Evolutionary conservation across 495 filamentous ascomycete genomes (phyloP).

Genomic region (Xylaria grammica): DNA sequence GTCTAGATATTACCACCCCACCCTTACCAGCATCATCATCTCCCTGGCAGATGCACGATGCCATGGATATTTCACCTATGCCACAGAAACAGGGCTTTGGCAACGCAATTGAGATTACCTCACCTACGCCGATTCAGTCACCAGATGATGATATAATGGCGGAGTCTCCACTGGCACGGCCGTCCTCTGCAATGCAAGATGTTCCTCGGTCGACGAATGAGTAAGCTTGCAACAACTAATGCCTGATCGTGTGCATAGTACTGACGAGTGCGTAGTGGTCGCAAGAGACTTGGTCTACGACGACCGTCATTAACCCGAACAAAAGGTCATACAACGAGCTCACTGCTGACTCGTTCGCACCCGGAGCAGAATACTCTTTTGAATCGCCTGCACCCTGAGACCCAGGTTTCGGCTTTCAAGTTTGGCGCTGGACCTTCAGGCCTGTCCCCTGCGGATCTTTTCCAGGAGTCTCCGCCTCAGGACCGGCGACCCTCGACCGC

Average conservation of each 20-base stretch:
- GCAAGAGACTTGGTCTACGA: slow-evolving; percentile 62
- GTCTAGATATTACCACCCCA: slow-evolving; percentile 78
- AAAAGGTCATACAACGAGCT: slow-evolving; percentile 62
- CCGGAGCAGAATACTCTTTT: not conserved
- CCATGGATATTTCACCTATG: slow-evolving; percentile 93
- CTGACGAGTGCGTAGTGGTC: slow-evolving; percentile 45
- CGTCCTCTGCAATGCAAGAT: slow-evolving; percentile 55
- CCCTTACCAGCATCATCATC: slow-evolving; percentile 80
- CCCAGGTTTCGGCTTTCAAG: slow-evolving; percentile 72
- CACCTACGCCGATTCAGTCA: slow-evolving; percentile 65
- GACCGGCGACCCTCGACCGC: slow-evolving; percentile 64
- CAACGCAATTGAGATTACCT: slow-evolving; percentile 65
- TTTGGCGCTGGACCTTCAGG: slow-evolving; percentile 69
- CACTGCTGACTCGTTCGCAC: slow-evolving; percentile 39
- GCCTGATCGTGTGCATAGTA: not conserved
- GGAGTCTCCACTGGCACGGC: slow-evolving; percentile 56
- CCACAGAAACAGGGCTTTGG: slow-evolving; percentile 83
- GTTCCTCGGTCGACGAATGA: slow-evolving; percentile 53
- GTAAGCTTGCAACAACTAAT: slow-evolving; percentile 44
- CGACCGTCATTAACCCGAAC: slow-evolving; percentile 65
- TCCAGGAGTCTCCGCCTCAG: slow-evolving; percentile 76
- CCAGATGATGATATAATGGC: slow-evolving; percentile 51
- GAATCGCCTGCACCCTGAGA: slow-evolving; percentile 54
- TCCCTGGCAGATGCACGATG: slow-evolving; percentile 72
- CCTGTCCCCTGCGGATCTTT: slow-evolving; percentile 77